Conservation (phyloP, 2,329 filamentous ascomycete genomes). For the Nemania sp. region DNA sequence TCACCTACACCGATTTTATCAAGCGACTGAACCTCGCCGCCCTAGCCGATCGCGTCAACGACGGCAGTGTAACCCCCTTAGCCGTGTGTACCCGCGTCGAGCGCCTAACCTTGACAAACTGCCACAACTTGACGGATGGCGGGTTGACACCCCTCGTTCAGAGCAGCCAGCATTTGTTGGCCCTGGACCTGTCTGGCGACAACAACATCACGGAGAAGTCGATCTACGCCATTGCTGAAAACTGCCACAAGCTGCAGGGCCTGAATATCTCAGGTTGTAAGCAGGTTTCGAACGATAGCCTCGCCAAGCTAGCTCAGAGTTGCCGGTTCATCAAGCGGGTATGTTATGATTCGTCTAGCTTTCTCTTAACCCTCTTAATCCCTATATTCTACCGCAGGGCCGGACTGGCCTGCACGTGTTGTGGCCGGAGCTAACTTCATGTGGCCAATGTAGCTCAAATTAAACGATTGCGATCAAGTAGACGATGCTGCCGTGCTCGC, state of each 20-base stretch:
- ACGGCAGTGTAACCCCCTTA: slow-evolving; percentile 88
- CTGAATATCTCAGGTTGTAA: slow-evolving; percentile 91
- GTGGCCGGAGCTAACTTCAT: slow-evolving; percentile 48
- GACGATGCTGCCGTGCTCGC: slow-evolving; percentile 85
- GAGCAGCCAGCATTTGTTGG: slow-evolving; percentile 83
- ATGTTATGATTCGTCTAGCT: slow-evolving; percentile 51
- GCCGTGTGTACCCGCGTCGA: slow-evolving; percentile 90
- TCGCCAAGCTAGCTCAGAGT: slow-evolving; percentile 81
- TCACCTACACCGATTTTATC: slow-evolving; percentile 89
- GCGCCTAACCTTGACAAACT: slow-evolving; percentile 91
- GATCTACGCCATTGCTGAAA: slow-evolving; percentile 74
- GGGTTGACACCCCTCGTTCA: slow-evolving; percentile 84
- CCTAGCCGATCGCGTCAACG: slow-evolving; percentile 80
- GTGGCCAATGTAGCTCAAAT: slow-evolving; percentile 77
- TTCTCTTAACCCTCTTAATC: neutral
- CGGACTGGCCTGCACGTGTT: neutral
- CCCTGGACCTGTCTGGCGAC: slow-evolving; percentile 88
- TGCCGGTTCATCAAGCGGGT: slow-evolving; percentile 90
- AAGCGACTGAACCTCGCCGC: slow-evolving; percentile 90
- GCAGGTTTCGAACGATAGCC: slow-evolving; percentile 85
- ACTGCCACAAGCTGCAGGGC: slow-evolving; percentile 88
- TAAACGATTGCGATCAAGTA: slow-evolving; percentile 90
- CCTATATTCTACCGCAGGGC: neutral
- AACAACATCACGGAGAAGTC: slow-evolving; percentile 63
- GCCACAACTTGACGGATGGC: slow-evolving; percentile 83